Evolutionary conservation across 2,329 filamentous ascomycete genomes (phyloP), one percentile per base, ranked within the genome.

Genomic region (Uncinocarpus reesii): DNA sequence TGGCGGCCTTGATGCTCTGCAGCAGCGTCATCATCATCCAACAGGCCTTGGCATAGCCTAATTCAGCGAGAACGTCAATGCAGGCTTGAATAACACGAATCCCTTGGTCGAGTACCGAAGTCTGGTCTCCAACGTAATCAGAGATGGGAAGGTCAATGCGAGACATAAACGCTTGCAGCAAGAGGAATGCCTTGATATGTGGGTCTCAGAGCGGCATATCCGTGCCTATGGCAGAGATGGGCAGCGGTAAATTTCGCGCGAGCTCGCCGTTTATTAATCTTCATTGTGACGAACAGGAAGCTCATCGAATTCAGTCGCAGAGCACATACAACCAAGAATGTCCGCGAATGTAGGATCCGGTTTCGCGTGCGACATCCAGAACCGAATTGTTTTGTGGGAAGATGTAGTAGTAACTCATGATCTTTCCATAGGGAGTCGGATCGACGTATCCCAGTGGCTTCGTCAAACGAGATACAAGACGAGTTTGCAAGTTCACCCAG

Each of bases 391-490:
- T 67, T 85, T 85, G 70, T 98, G 92, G 0, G 89, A 93, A n/a
- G 41, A 92, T 81, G 62, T 98, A 98, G 74, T 98, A 98, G 74
- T 96, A 98, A 65, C 86, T 94, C 87, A 96, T 95, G 61, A 98
- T 96, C 71, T 95, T 95, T 59, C 92, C 92, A 5, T 96, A 76
- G 0, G 90, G 83, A 0, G 92, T 96, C 0, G 90, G 74, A 57
- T 95, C 85, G 23, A 98, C 81, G 57, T 95, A 84, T 36, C 90
- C n/a, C 90, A 55, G 92, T 95, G 2, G 65, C 63, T 37, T 83
- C 81, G 59, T 86, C 84, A 2, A 93, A 75, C 15, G 82, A 76
- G 13, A 95, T 80, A 69, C 92, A 98, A 47, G 82, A 83, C 1
- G 89, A 96, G 53, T 84, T 77, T 0, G 83, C 83, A 3, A 98